Conservation (phyloP, 805 yeast genomes). For the Saccharomycopsis babjevae region DNA sequence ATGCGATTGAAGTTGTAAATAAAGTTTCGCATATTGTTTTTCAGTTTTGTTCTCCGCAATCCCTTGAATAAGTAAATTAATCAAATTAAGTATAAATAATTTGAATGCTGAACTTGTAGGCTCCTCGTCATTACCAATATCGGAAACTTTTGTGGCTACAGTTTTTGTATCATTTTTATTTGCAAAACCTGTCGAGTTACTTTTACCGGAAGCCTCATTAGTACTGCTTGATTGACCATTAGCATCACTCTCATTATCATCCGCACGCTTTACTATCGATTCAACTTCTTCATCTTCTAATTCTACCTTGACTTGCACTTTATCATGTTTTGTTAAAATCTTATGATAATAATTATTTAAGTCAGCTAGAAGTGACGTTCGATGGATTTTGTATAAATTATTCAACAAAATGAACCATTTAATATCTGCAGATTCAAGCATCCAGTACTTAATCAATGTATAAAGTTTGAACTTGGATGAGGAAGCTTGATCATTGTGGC, state of each 20-base stretch:
- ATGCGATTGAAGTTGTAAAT: constrained; percentile 32
- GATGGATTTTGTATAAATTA: constrained; percentile 36
- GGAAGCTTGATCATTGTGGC: constrained; percentile 25
- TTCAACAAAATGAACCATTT: constrained; percentile 55
- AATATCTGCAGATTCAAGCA: constrained; percentile 37
- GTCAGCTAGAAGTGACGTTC: constrained; percentile 32
- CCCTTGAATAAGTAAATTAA: constrained; percentile 33
- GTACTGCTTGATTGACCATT: constrained; percentile 15
- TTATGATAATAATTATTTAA: constrained; percentile 33
- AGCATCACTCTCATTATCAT: constrained; percentile 21
- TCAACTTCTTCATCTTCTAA: constrained; percentile 40
- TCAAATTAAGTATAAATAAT: constrained; percentile 33
- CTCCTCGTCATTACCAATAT: constrained; percentile 28
- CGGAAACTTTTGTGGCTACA: neutral
- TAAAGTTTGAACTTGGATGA: constrained; percentile 32
- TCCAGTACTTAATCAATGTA: constrained; percentile 46
- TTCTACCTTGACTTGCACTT: constrained; percentile 27
- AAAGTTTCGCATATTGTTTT: constrained; percentile 28
- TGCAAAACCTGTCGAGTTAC: constrained; percentile 12
- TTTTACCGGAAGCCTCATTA: constrained; percentile 16
- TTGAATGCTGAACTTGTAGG: constrained; percentile 51
- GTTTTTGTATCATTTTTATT: constrained; percentile 18
- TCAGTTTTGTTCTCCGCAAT: constrained; percentile 22
- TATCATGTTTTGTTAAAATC: constrained; percentile 29
- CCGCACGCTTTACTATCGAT: constrained; percentile 28